Conservation (phyloP, 2,329 filamentous ascomycete species). For the Emergomyces orientalis region DNA sequence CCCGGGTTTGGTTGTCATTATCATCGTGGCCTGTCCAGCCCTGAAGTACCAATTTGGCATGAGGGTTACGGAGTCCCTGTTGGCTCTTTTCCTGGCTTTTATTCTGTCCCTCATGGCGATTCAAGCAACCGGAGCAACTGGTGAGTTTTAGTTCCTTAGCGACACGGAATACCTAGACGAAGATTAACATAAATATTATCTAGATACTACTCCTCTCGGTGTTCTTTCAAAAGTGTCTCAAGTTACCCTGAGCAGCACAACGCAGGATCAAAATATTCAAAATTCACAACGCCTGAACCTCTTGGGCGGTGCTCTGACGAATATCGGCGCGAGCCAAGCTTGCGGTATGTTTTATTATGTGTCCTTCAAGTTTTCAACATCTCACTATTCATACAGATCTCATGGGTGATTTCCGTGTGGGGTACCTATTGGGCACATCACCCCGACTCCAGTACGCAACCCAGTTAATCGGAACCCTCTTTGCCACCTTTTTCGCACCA, state of each 20-base stretch:
- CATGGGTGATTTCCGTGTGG: slow-evolving; percentile 57
- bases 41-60: slow-evolving; percentile 10
- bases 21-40: slow-evolving; percentile 7
- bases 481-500: slow-evolving; percentile 58
- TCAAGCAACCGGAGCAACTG: slow-evolving; percentile 16
- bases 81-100: slow-evolving; percentile 10
- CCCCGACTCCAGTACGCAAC: slow-evolving; percentile 59
- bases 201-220: slow-evolving; percentile 55
- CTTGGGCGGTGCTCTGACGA: slow-evolving; percentile 42
- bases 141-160: slow-evolving; percentile 3
- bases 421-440: slow-evolving; percentile 56
- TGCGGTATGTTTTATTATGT: slow-evolving; percentile 6
- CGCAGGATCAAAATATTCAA: slow-evolving; percentile 41
- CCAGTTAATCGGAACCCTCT: slow-evolving; percentile 52
- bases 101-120: slow-evolving; percentile 13
- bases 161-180: background rate
- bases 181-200: background rate
- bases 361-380: slow-evolving; percentile 32
- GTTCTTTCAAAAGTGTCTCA: slow-evolving; percentile 60
- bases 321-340: slow-evolving; percentile 11
- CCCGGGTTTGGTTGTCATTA: slow-evolving; percentile 9
- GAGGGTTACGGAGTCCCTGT: slow-evolving; percentile 4
- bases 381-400: slow-evolving; percentile 39
- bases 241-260: slow-evolving; percentile 55
- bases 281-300: slow-evolving; percentile 57